phyloP scores from a whole-genome alignment of 352 stramenopile species.

The Globisporangium acanthophoron region DNA sequence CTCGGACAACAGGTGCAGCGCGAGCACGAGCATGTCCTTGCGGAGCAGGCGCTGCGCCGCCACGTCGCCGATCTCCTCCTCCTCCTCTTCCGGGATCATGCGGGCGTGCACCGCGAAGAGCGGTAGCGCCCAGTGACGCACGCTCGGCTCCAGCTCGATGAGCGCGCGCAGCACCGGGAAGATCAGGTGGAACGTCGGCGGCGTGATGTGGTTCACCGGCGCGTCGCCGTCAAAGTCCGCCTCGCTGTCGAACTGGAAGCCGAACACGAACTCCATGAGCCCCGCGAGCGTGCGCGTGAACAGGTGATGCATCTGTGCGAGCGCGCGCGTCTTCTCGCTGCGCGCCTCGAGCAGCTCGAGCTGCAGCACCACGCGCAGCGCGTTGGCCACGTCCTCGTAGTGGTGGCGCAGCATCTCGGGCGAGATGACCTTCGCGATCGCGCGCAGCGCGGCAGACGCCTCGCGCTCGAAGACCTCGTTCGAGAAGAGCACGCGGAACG shows the following conservation, averaged over 20 bases:
- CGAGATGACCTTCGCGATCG: slow-evolving; percentile 57
- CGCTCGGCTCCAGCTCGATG: slow-evolving; percentile 36
- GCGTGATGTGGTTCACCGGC: slow-evolving; percentile 59
- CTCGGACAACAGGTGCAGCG: slow-evolving; percentile 54
- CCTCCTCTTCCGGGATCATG: slow-evolving; percentile 87
- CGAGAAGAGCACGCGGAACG: slow-evolving; percentile 44
- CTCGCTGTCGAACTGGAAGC: slow-evolving; percentile 77
- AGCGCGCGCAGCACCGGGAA: slow-evolving; percentile 67
- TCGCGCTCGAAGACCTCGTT: slow-evolving; percentile 50
- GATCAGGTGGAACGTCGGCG: slow-evolving; percentile 72
- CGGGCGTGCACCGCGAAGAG: slow-evolving; percentile 72
- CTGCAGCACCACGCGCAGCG: slow-evolving; percentile 47
- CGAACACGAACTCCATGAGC: slow-evolving; percentile 78
- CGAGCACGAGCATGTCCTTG: slow-evolving; percentile 68
- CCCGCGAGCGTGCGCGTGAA: slow-evolving; percentile 54
- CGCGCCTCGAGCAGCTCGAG: slow-evolving; percentile 31
- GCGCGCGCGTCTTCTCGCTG: slow-evolving; percentile 28
- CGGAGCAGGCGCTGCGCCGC: slow-evolving; percentile 66
- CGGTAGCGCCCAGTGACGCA: slow-evolving; percentile 65
- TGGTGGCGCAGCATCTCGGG: slow-evolving; percentile 58
- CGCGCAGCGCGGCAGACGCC: slow-evolving; percentile 27
- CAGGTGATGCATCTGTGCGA: slow-evolving; percentile 38
- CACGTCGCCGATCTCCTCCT: slow-evolving; percentile 84
- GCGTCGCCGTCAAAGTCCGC: slow-evolving; percentile 63
- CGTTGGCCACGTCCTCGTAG: slow-evolving; percentile 56